Base-by-base conservation (phyloP, 2,329 filamentous ascomycete genomes). In the Pseudogymnoascus sp. region DNA sequence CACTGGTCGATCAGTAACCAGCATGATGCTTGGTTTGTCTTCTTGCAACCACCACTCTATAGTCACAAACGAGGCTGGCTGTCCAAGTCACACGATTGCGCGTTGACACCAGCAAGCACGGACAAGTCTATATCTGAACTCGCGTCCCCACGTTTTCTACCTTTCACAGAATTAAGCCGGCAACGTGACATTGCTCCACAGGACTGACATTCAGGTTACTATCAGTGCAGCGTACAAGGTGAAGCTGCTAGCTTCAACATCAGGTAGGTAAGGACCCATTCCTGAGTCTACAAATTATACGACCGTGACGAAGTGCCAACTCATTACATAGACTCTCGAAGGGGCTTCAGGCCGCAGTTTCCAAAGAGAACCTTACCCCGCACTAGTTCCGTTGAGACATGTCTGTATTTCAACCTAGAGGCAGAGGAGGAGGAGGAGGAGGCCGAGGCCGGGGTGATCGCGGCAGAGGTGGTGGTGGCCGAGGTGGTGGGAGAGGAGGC, bases 401-500 rank as follows among this genome's bases (percentile, higher is more conserved):
- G 50, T 56, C 50, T 56, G 10, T 33, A 40, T 53, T 53, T 7
- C 47, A 28, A n/a, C 23, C 47, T 4, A 40, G 59, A n/a, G 59
- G 59, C 14, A 42, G 59, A 60, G 38, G 59, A 40, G 31, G 59
- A 60, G 38, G 59, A 40, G 31, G 44, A 21, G 31, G 63, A n/a
- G 63, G 42, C 12, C 18, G 60, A 31, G 60, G 60, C 16, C 44
- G 60, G 33, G 60, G 60, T 23, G 60, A 47, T 18, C 40, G 63
- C 31, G 31, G 62, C 23, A 21, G 56, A 23, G 50, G 59, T 14
- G 53, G 50, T 40, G 33, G 59, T 56, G 44, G 25, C 11, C 31
- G 62, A n/a, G 64, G 62, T 10, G 18, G 64, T 37, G 40, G 61
- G 16, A 23, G 50, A 35, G 61, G 42, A 2, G 50, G 50, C 28